phyloP scores from a whole-genome alignment of 2,329 filamentous ascomycete species.

The Aureobasidium mangrovei region DNA sequence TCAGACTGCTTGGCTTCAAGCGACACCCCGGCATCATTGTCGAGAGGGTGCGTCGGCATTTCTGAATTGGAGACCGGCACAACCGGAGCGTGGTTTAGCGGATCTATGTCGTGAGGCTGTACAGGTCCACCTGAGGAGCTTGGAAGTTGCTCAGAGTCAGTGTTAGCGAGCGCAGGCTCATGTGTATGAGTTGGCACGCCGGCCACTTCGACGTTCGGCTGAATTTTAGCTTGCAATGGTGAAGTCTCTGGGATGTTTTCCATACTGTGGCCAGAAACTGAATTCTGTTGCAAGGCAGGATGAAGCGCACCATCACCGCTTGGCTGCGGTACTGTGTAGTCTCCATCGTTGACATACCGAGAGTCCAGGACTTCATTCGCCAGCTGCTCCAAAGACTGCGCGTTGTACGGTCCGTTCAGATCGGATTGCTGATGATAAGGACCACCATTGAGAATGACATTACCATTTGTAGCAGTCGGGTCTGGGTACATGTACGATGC shows the following conservation, averaged over 20 bases:
- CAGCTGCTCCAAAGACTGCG: constrained; percentile 29
- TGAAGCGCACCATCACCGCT: not conserved
- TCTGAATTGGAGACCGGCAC: no score
- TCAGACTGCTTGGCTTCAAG: no score
- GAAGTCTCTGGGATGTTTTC: not conserved
- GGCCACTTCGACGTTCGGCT: not conserved
- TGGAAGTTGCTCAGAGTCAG: not conserved
- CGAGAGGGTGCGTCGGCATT: no score
- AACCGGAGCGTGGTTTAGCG: not conserved
- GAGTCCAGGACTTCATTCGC: constrained; percentile 29
- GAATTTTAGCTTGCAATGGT: not conserved
- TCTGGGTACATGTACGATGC: constrained; percentile 21
- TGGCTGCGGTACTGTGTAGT: constrained; percentile 6
- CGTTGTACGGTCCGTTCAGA: constrained; percentile 18
- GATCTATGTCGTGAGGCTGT: not conserved
- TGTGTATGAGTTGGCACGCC: not conserved
- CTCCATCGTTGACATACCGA: constrained; percentile 20
- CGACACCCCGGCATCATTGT: no score
- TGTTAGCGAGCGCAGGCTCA: not conserved
- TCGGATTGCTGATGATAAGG: constrained; percentile 21
- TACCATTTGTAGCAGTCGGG: constrained; percentile 11
- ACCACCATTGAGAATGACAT: constrained; percentile 16
- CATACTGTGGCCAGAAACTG: not conserved
- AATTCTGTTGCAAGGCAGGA: constrained; percentile 12
- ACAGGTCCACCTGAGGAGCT: constrained; percentile 2